Conservation (phyloP, 345 rosid genomes). For the Heritiera littoralis region DNA sequence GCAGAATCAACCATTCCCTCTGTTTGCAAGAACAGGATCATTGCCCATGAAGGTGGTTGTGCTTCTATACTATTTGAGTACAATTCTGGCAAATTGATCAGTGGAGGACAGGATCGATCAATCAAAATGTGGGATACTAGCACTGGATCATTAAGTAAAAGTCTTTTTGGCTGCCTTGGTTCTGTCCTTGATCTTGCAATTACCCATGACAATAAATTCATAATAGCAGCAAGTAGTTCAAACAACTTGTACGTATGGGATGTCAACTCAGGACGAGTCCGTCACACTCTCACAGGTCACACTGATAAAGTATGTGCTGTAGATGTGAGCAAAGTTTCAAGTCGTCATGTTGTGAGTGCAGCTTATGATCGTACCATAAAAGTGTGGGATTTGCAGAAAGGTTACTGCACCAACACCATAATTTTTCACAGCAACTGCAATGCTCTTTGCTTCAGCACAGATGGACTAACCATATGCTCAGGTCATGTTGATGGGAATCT, state of each 20-base stretch:
- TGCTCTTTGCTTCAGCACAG: slow-evolving; percentile 74
- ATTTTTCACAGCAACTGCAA: slow-evolving; percentile 91
- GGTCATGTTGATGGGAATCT: slow-evolving; percentile 98
- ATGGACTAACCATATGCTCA: slow-evolving; percentile 88
- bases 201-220: slow-evolving; percentile 75
- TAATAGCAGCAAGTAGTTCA: slow-evolving; percentile 96
- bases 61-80: slow-evolving; percentile 77
- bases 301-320: slow-evolving; percentile 88
- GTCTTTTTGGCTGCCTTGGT: slow-evolving; percentile 81
- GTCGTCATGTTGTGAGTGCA: slow-evolving; percentile 84
- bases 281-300: slow-evolving; percentile 91
- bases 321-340: slow-evolving; percentile 86
- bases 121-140: slow-evolving; percentile 91
- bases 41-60: slow-evolving; percentile 95
- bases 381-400: slow-evolving; percentile 95
- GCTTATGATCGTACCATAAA: slow-evolving; percentile 97
- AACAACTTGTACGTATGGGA: slow-evolving; percentile 96
- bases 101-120: slow-evolving; percentile 85
- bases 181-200: slow-evolving; percentile 83
- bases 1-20: slow-evolving; percentile 75
- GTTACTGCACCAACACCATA: slow-evolving; percentile 90
- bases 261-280: slow-evolving; percentile 67
- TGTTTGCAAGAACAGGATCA: slow-evolving; percentile 68
- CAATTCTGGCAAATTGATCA: slow-evolving; percentile 71
- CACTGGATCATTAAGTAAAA: slow-evolving; percentile 62